A percentile compares a stretch with the other conserved stretches of the same genome.
These are phyloP conservation scores for Penicillium fimorum DNA, from an alignment of 495 filamentous ascomycete genomes.

Conservation along the genomic window DNA sequence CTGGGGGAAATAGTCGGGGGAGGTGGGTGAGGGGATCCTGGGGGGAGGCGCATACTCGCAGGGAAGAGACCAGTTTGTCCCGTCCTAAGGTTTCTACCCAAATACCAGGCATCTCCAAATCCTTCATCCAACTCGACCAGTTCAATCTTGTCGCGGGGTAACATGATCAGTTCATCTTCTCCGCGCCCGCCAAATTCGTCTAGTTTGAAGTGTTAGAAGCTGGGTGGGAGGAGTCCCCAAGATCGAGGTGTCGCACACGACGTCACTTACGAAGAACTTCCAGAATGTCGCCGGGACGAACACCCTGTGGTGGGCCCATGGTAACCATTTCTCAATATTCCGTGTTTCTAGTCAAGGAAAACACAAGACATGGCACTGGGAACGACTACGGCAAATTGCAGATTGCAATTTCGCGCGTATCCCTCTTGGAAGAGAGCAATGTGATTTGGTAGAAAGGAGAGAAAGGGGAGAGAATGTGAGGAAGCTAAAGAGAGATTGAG, in stretches of 20 bases:
- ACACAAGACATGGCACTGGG: slow-evolving; percentile 33
- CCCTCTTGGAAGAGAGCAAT: slow-evolving; percentile 13
- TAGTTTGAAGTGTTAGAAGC: slow-evolving; percentile 21
- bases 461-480: slow-evolving; percentile 31
- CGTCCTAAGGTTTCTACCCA: slow-evolving; percentile 76
- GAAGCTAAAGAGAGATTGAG: slow-evolving; percentile 18
- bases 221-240: neutral
- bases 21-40: neutral
- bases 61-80: slow-evolving; percentile 83
- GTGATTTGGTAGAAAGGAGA: slow-evolving; percentile 14
- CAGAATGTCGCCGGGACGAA: slow-evolving; percentile 66
- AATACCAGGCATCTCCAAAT: slow-evolving; percentile 96
- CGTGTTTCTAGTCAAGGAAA: slow-evolving; percentile 8
- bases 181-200: slow-evolving; percentile 89
- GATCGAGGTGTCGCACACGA: slow-evolving; percentile 11
- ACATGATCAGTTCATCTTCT: slow-evolving; percentile 85
- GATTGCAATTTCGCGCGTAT: slow-evolving; percentile 15
- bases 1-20: neutral
- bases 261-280: slow-evolving; percentile 72
- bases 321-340: slow-evolving; percentile 37
- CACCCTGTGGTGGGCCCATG: slow-evolving; percentile 36
- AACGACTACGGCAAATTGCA: slow-evolving; percentile 1
- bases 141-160: slow-evolving; percentile 85
- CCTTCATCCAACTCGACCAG: slow-evolving; percentile 94
- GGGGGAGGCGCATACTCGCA: slow-evolving; percentile 61